phyloP scores from a whole-genome alignment of 768 basidiomycete species.

The Rhizopogon rudus region DNA sequence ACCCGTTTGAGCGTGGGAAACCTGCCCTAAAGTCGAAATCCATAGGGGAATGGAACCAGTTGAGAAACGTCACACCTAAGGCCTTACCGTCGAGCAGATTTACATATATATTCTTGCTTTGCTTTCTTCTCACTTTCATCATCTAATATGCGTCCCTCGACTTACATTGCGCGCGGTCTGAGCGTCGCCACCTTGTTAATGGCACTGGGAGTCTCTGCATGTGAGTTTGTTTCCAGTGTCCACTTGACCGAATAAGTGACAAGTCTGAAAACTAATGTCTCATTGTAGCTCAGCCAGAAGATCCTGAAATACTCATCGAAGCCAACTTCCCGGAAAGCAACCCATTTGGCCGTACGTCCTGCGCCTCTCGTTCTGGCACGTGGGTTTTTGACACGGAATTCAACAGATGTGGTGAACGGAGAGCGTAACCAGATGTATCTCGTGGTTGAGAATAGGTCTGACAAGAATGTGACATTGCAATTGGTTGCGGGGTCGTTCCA shows the following conservation, averaged over 20 bases:
- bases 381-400: neutral
- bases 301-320: slow-evolving; percentile 49
- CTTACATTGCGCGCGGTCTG: slow-evolving; percentile 22
- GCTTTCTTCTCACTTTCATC: neutral
- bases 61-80: neutral
- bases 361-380: neutral
- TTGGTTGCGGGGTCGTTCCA: slow-evolving; percentile 64
- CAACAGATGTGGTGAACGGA: slow-evolving; percentile 77
- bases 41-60: slow-evolving; percentile 15
- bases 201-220: slow-evolving; percentile 22
- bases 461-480: slow-evolving; percentile 63
- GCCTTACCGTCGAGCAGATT: neutral
- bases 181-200: slow-evolving; percentile 23
- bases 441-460: slow-evolving; percentile 71
- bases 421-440: slow-evolving; percentile 68
- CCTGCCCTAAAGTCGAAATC: slow-evolving; percentile 23
- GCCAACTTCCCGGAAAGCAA: slow-evolving; percentile 69
- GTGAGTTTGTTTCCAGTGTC: slow-evolving; percentile 12
- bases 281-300: slow-evolving; percentile 25
- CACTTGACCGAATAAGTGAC: neutral
- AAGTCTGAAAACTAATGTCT: neutral
- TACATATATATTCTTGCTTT: neutral
- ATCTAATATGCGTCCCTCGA: slow-evolving; percentile 29
- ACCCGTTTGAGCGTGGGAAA: slow-evolving; percentile 12
- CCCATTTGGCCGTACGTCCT: slow-evolving; percentile 66